Evolutionary conservation across 73 alveolate species (phyloP).

Genomic region (Urostyla sp.): DNA sequence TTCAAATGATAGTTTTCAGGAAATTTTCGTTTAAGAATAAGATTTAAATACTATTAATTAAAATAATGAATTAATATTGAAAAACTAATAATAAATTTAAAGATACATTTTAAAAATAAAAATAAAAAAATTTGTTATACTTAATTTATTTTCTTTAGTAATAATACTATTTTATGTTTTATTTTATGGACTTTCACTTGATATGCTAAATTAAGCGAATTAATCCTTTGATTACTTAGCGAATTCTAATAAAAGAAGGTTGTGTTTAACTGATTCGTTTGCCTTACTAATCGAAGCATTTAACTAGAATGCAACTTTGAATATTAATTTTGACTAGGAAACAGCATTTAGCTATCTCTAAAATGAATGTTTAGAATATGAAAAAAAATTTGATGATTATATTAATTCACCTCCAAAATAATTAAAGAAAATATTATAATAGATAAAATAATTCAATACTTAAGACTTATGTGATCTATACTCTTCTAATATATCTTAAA

Average conservation of each 20-base stretch:
- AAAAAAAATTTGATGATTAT: slow-evolving; percentile 6
- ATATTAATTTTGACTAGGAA: slow-evolving; percentile 10
- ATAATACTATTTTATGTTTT: slow-evolving; percentile 1
- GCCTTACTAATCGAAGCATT: slow-evolving; percentile 1
- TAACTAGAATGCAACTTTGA: neutral
- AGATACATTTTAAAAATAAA: too few relatives aligned
- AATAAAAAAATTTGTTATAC: too few relatives aligned
- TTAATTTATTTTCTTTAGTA: slow-evolving; percentile 15
- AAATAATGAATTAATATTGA: too few relatives aligned
- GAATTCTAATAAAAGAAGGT: slow-evolving; percentile 26
- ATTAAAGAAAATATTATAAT: neutral
- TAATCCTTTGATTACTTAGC: neutral
- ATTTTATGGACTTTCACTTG: neutral
- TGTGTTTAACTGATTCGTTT: slow-evolving; percentile 11
- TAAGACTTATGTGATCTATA: neutral
- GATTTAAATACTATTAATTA: too few relatives aligned
- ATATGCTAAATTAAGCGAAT: slow-evolving; percentile 1
- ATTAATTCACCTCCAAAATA: neutral
- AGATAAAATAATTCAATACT: neutral
- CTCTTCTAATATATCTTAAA: neutral
- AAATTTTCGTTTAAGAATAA: too few relatives aligned
- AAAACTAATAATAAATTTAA: too few relatives aligned
- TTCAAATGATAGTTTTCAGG: too few relatives aligned
- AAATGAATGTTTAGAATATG: neutral
- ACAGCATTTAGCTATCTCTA: neutral